Conservation (phyloP, 768 basidiomycete species). For the Rhodotorula diobovata region DNA sequence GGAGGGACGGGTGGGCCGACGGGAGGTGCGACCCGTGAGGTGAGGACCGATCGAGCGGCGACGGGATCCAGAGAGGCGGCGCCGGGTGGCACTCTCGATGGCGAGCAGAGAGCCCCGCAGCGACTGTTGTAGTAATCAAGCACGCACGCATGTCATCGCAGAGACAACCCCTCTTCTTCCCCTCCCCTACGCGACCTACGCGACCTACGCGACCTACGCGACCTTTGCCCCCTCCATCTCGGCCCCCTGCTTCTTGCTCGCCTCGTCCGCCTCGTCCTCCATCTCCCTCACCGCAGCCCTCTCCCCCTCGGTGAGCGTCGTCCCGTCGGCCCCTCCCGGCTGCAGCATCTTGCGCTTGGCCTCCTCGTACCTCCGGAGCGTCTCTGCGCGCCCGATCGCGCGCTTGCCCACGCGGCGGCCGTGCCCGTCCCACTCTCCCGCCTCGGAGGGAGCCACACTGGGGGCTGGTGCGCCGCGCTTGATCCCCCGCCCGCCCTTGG, state of each 20-base stretch:
- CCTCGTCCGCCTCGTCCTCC: slow-evolving; percentile 1
- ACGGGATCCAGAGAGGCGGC: too few species aligned
- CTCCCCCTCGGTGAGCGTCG: slow-evolving; percentile 21
- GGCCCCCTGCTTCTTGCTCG: background rate
- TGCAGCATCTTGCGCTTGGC: slow-evolving; percentile 18
- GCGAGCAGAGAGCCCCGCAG: too few species aligned
- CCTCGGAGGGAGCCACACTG: too few species aligned
- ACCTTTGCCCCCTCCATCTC: slow-evolving; percentile 1
- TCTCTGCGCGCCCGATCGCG: slow-evolving; percentile 21
- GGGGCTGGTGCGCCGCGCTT: too few species aligned
- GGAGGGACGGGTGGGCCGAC: slow-evolving; percentile 84
- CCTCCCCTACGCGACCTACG: too few species aligned
- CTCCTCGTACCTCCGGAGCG: slow-evolving; percentile 27
- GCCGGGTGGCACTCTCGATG: background rate
- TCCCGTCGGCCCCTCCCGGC: background rate
- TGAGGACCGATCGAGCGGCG: too few species aligned
- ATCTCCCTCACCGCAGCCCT: slow-evolving; percentile 6
- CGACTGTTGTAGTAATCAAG: background rate
- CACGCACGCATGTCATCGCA: background rate
- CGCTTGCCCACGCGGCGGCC: slow-evolving; percentile 30
- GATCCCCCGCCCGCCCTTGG: background rate
- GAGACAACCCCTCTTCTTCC: too few species aligned
- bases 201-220: background rate
- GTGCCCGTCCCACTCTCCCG: too few species aligned
- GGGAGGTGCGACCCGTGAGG: slow-evolving; percentile 71